phyloP scores from a whole-genome alignment of 2,329 filamentous ascomycete species.

The Fusarium aywerte region DNA sequence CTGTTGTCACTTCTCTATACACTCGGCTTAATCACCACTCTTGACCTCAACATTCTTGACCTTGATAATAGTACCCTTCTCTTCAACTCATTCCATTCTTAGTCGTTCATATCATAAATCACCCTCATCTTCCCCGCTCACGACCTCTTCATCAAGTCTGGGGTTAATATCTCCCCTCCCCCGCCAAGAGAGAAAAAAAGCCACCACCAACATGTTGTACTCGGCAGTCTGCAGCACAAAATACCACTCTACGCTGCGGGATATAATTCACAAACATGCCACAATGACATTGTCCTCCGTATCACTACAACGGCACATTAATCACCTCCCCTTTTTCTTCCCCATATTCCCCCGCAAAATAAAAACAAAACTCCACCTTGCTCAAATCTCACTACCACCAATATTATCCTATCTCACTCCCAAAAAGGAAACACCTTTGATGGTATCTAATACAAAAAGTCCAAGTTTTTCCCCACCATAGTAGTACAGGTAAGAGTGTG shows the following conservation, averaged over 20 bases:
- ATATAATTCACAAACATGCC: conserved; percentile 25
- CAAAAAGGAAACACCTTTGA: conserved; percentile 2
- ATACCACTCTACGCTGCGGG: conserved; percentile 17
- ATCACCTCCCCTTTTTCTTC: conserved; percentile 10
- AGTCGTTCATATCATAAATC: not conserved
- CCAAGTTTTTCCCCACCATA: not conserved
- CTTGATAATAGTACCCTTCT: not conserved
- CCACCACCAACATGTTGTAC: not conserved
- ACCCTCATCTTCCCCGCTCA: not conserved
- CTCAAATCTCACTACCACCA: conserved; percentile 25
- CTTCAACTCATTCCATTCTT: not conserved
- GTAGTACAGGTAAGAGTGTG: not conserved
- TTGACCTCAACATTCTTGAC: not conserved
- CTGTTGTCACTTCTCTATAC: not conserved
- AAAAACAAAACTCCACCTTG: conserved; percentile 16
- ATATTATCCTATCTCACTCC: conserved; percentile 13
- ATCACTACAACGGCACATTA: not conserved
- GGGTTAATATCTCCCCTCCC: conserved; percentile 14
- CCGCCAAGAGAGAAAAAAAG: not conserved
- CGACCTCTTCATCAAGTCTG: not conserved
- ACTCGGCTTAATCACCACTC: not conserved
- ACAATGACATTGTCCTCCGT: not conserved
- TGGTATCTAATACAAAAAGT: conserved; percentile 10
- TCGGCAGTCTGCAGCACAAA: not conserved
- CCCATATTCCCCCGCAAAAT: conserved; percentile 36